Evolutionary conservation across 352 stramenopile species (phyloP).

Genomic region (Pythium sukuiense): DNA sequence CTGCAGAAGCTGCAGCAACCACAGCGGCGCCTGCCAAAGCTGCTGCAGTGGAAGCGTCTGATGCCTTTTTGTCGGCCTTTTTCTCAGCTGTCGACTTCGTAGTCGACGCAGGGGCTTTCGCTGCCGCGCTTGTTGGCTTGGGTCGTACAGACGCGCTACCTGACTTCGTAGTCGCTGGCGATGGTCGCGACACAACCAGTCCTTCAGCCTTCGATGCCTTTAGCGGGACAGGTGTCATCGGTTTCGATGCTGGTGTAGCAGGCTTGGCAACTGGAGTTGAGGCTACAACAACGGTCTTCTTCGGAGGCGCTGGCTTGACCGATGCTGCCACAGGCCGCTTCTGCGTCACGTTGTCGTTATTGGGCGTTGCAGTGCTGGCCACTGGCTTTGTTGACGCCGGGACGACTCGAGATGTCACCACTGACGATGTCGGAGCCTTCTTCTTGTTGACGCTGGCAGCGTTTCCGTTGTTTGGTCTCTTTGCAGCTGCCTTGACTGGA

Average conservation of each 20-base stretch:
- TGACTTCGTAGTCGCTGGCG: not conserved
- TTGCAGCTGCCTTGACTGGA: constrained; percentile 6
- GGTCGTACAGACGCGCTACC: not conserved
- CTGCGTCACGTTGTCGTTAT: not conserved
- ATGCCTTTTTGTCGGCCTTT: not conserved
- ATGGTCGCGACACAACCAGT: not conserved
- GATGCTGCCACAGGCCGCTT: not conserved
- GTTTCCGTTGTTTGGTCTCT: constrained; percentile 1
- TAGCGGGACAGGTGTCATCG: not conserved
- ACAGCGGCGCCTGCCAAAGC: not conserved
- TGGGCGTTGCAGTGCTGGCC: not conserved
- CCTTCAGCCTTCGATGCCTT: not conserved
- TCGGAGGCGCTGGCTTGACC: not conserved
- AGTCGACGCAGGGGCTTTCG: not conserved
- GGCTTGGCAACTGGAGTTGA: not conserved
- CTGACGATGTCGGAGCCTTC: not conserved
- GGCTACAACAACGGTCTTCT: not conserved
- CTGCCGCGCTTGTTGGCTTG: not conserved
- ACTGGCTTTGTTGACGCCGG: constrained; percentile 9
- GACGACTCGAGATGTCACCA: constrained; percentile 8
- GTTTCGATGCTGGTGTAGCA: not conserved
- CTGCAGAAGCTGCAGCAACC: not conserved
- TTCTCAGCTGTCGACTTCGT: not conserved
- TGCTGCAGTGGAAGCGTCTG: not conserved
- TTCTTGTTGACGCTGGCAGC: constrained; percentile 12